Percentiles rank a stretch among this genome's conserved stretches.
These are phyloP conservation scores for Recurvomyces mirabilis DNA, from an alignment of 495 filamentous ascomycete species.

Conservation along the genomic window DNA sequence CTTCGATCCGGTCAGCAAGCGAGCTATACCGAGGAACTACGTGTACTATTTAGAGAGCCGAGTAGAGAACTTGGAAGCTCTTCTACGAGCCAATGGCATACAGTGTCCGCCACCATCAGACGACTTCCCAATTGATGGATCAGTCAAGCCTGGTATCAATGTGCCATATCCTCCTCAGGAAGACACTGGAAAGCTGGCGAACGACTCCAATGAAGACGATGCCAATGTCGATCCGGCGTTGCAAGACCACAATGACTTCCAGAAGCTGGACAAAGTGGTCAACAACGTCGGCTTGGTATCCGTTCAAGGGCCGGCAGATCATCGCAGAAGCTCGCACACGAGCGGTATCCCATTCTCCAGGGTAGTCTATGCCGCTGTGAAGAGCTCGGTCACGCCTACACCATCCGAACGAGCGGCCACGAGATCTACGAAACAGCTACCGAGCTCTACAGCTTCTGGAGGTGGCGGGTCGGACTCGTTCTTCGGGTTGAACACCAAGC, in stretches of 20 bases:
- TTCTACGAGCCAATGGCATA: slow-evolving; percentile 59
- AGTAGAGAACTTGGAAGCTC: slow-evolving; percentile 69
- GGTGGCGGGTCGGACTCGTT: slow-evolving; percentile 65
- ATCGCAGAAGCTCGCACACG: slow-evolving; percentile 70
- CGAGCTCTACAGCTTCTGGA: slow-evolving; percentile 32
- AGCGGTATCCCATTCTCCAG: slow-evolving; percentile 90
- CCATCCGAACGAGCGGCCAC: slow-evolving; percentile 48
- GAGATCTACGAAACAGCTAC: slow-evolving; percentile 8
- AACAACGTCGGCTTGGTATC: slow-evolving; percentile 66
- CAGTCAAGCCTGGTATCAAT: slow-evolving; percentile 37
- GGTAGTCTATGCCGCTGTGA: slow-evolving; percentile 88
- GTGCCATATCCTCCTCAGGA: slow-evolving; percentile 8
- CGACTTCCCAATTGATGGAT: slow-evolving; percentile 52
- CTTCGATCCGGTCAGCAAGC: slow-evolving; percentile 90
- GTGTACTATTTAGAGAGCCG: slow-evolving; percentile 88
- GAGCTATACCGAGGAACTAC: slow-evolving; percentile 81
- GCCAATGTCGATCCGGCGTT: slow-evolving; percentile 24
- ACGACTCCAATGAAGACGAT: background rate
- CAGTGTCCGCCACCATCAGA: slow-evolving; percentile 62
- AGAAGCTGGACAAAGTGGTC: slow-evolving; percentile 60
- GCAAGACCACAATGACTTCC: slow-evolving; percentile 44
- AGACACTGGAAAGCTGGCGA: background rate
- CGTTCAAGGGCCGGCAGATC: slow-evolving; percentile 64
- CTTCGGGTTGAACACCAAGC: slow-evolving; percentile 84
- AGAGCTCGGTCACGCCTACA: slow-evolving; percentile 56